Conservation (phyloP, 805 yeast genomes). For the Crinitomyces ghanaensis region DNA sequence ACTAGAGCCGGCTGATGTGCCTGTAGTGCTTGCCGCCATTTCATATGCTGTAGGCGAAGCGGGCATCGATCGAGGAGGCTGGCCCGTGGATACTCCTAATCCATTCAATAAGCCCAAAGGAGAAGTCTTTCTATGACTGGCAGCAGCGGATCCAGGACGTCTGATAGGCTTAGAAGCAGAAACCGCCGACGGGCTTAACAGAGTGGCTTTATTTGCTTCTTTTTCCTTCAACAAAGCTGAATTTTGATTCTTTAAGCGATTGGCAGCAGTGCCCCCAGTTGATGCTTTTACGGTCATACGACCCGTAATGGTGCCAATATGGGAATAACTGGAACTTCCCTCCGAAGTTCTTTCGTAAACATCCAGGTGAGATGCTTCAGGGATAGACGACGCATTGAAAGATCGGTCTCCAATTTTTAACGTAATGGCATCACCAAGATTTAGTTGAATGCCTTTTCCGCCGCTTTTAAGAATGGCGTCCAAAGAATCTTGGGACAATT, state of each 20-base stretch:
- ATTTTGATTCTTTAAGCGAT: constrained; percentile 15
- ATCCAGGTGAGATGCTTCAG: constrained; percentile 16
- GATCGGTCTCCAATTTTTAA: constrained; percentile 10
- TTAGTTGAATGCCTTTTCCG: constrained; percentile 7
- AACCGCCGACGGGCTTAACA: constrained; percentile 9
- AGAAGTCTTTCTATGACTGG: background rate
- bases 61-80: constrained; percentile 3
- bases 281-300: constrained; percentile 14
- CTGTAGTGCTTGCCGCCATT: background rate
- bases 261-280: constrained; percentile 4
- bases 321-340: constrained; percentile 1
- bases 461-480: constrained; percentile 8
- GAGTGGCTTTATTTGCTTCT: constrained; percentile 16
- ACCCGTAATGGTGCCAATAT: constrained; percentile 17
- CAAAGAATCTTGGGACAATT: constrained; percentile 13
- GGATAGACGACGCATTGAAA: constrained; percentile 10
- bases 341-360: constrained; percentile 9
- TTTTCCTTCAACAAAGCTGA: constrained; percentile 13
- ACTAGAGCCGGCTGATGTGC: constrained; percentile 4
- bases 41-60: constrained; percentile 1
- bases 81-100: background rate
- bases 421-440: constrained; percentile 4
- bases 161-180: background rate
- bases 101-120: background rate
- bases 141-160: constrained; percentile 1